A percentile compares a stretch with the other conserved stretches of the same genome.
These are phyloP conservation scores for Trichosporon sp. DNA, from an alignment of 1,284 basidiomycete genomes.

Conservation along the genomic window DNA sequence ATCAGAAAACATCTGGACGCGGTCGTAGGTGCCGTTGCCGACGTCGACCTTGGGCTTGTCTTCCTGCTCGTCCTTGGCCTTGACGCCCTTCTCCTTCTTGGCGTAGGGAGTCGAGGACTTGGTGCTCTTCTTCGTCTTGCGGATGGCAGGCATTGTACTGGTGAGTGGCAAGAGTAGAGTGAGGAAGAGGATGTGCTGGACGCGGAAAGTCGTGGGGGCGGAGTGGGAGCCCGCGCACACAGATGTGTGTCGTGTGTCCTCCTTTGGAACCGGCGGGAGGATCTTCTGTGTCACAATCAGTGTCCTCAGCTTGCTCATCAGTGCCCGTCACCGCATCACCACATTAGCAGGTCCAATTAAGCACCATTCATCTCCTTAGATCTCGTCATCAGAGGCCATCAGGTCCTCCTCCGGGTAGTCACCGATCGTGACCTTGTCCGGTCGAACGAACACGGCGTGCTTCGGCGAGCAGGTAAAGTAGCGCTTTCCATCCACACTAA, in stretches of 20 bases:
- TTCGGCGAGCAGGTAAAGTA: constrained; percentile 78
- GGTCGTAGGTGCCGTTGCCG: not conserved
- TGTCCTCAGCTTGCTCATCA: not conserved
- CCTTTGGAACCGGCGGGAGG: not conserved
- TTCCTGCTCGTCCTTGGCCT: not conserved
- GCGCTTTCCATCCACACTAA: constrained; percentile 74
- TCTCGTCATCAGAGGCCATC: constrained; percentile 64
- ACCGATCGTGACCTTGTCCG: constrained; percentile 75
- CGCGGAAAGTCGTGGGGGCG: not conserved
- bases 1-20: not conserved
- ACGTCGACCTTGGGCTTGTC: not conserved
- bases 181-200: not conserved
- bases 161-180: not conserved
- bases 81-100: not conserved
- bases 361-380: constrained; percentile 51
- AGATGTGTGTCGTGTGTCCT: not conserved
- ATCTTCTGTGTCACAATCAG: not conserved
- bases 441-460: constrained; percentile 81
- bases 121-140: not conserved
- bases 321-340: not conserved
- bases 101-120: not conserved
- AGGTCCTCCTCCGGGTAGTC: constrained; percentile 81
- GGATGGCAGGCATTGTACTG: not conserved
- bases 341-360: not conserved
- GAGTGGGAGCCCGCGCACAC: not conserved